Evolutionary conservation across 108 stramenopile genomes (phyloP), one percentile per base, ranked within the genome.

Genomic region (Discostella stelligeroides): DNA sequence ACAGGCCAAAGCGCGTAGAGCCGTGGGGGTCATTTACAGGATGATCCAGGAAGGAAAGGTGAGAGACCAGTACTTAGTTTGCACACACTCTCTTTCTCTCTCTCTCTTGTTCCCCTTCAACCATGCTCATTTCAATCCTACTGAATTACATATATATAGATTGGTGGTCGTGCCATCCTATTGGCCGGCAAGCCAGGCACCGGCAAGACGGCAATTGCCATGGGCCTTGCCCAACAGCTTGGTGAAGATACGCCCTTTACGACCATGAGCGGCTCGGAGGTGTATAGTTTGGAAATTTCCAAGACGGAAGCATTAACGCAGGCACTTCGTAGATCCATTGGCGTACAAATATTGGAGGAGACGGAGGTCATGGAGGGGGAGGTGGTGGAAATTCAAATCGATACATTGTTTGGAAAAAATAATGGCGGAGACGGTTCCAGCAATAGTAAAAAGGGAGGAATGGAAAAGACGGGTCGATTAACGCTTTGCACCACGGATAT

Each of bases 241-340:
- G 98, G 97, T 42, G 87, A 93, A 27, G 94, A 92, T 74, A 93
- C 95, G 14, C 99, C 99, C 45, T 99, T 99, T 84, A 97, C 95
- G 13, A 95, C 94, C 63, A 86, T 99, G 70, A 93, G 92, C 38
- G 99, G 94, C 13, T 89, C 91, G 0, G 98, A 99, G 85, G 97
- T 99, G 12, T 99, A 98, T 57, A 94, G 92, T 53, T 80, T 98
- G 39, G 99, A 99, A 84, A 96, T 99, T 87, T 88, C 86, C 81
- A 98, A 98, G 76, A 99, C 99, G 7, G 99, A 99, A 73, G 98
- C 97, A n/a, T 69, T 99, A 65, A 99, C 99, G n/a, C 99, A 99
- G 75, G 97, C 99, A 4, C 90, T 99, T 68, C 92, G 99, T 21
- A 76, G 86, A 49, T 82, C 85, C 42, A 97, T 97, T 82, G 97